Conservation (phyloP, 129 eudicot species). For the Centrapalus pauciflorus region DNA sequence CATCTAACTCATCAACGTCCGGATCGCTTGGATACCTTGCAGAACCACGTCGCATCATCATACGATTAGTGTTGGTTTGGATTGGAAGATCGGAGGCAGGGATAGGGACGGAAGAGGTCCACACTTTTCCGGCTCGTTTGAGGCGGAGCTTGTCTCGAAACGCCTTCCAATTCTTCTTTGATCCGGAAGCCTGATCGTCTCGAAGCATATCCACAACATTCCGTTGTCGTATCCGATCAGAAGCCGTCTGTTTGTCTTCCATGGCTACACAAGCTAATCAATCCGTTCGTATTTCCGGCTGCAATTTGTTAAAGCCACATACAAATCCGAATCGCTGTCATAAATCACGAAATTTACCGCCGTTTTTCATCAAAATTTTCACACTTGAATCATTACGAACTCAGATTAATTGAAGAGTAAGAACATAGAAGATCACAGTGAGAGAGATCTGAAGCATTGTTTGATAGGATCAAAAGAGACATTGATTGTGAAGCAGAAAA, state of each 20-base stretch:
- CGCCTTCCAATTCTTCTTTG: slow-evolving; percentile 52
- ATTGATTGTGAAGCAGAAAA: slow-evolving; percentile 13
- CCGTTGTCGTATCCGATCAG: slow-evolving; percentile 11
- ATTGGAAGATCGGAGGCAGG: slow-evolving; percentile 50
- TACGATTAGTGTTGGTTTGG: slow-evolving; percentile 17
- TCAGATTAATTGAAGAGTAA: neutral
- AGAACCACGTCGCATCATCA: slow-evolving; percentile 29
- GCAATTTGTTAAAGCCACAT: neutral
- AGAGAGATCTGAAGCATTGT: slow-evolving; percentile 5
- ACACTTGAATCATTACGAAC: neutral
- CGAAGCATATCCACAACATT: slow-evolving; percentile 53
- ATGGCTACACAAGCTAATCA: neutral
- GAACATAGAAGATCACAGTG: neutral
- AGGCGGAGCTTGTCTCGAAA: slow-evolving; percentile 53
- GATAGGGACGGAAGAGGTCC: slow-evolving; percentile 45
- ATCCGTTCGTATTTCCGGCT: neutral
- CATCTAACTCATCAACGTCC: slow-evolving; percentile 1
- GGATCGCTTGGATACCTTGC: slow-evolving; percentile 13
- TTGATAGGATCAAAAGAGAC: neutral
- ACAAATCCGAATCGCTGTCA: neutral
- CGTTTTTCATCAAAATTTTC: slow-evolving; percentile 5
- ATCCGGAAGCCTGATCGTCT: slow-evolving; percentile 25
- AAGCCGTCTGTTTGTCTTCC: slow-evolving; percentile 18
- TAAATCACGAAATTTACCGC: neutral
- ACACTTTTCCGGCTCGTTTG: slow-evolving; percentile 42